Percentiles rank a stretch among this genome's conserved stretches.
These are phyloP conservation scores for Dictyostelium capitatum DNA, from an alignment of 78 protist genomes.

Conservation along the genomic window DNA sequence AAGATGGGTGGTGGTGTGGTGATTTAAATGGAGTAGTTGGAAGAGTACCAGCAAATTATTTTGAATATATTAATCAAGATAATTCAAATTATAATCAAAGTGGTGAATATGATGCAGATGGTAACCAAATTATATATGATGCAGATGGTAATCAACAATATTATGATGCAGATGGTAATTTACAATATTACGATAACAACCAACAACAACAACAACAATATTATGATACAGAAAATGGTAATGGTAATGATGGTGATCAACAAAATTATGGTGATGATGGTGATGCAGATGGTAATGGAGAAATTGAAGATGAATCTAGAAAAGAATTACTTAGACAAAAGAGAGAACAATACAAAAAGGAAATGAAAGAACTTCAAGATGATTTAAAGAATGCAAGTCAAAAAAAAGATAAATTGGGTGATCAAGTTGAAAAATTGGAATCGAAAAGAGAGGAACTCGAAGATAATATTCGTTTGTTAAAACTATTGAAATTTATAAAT, in stretches of 20 bases:
- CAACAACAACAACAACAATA: conserved; percentile 22
- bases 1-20: conserved; percentile 80
- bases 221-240: neutral
- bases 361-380: conserved; percentile 70
- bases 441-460: conserved; percentile 30
- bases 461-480: neutral
- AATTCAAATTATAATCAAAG: neutral
- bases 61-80: conserved; percentile 50
- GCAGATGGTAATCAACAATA: conserved; percentile 3
- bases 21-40: conserved; percentile 59
- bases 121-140: neutral
- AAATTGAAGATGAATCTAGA: neutral
- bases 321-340: conserved; percentile 52
- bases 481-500: conserved; percentile 27
- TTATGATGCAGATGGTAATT: neutral
- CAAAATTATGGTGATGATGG: conserved; percentile 16
- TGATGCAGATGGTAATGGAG: conserved; percentile 8
- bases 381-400: conserved; percentile 32
- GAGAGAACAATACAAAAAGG: conserved; percentile 55
- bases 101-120: neutral
- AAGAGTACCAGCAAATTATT: conserved; percentile 75
- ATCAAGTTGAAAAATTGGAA: conserved; percentile 9
- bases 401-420: conserved; percentile 24
- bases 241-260: neutral
- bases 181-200: neutral